phyloP scores from a whole-genome alignment of 2,329 filamentous ascomycete genomes.

The Aspergillus calidoustus region DNA sequence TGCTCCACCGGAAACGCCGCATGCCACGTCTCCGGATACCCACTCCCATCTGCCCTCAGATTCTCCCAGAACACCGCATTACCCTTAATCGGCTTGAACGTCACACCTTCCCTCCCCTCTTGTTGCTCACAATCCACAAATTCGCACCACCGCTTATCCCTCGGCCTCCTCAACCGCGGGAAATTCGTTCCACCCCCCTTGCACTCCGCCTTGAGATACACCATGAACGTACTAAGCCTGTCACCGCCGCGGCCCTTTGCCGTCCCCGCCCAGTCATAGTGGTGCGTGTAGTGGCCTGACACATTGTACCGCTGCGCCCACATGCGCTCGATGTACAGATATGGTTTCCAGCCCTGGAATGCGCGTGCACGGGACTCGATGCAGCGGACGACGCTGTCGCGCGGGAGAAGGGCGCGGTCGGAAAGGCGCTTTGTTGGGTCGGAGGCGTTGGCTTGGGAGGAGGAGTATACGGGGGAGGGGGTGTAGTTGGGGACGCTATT shows the following conservation, averaged over 20 bases:
- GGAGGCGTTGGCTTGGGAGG: slow-evolving; percentile 43
- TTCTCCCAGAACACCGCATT: slow-evolving; percentile 69
- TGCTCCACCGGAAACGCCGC: slow-evolving; percentile 61
- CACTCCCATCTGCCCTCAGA: slow-evolving; percentile 58
- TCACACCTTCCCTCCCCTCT: slow-evolving; percentile 41
- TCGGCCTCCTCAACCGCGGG: slow-evolving; percentile 54
- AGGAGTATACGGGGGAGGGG: slow-evolving; percentile 28
- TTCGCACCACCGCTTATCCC: slow-evolving; percentile 57
- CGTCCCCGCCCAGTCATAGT: slow-evolving; percentile 62
- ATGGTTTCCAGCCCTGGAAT: slow-evolving; percentile 64
- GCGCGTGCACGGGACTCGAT: slow-evolving; percentile 61
- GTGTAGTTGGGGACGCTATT: slow-evolving; percentile 48
- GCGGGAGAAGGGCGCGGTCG: slow-evolving; percentile 54
- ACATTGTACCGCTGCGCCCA: slow-evolving; percentile 65
- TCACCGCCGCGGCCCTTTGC: slow-evolving; percentile 40
- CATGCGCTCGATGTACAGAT: slow-evolving; percentile 64
- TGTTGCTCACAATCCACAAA: slow-evolving; percentile 58
- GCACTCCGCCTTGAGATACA: slow-evolving; percentile 60
- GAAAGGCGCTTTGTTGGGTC: slow-evolving; percentile 58
- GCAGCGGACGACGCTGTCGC: slow-evolving; percentile 58
- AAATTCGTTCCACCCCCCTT: slow-evolving; percentile 66
- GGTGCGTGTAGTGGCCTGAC: slow-evolving; percentile 62
- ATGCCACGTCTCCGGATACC: slow-evolving; percentile 65
- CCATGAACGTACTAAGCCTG: slow-evolving; percentile 64
- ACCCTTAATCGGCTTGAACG: slow-evolving; percentile 61